These are phyloP conservation scores for Bryum argenteum DNA, from an alignment of 225 moss, liverwort and hornwort species.

Conservation along the genomic window DNA sequence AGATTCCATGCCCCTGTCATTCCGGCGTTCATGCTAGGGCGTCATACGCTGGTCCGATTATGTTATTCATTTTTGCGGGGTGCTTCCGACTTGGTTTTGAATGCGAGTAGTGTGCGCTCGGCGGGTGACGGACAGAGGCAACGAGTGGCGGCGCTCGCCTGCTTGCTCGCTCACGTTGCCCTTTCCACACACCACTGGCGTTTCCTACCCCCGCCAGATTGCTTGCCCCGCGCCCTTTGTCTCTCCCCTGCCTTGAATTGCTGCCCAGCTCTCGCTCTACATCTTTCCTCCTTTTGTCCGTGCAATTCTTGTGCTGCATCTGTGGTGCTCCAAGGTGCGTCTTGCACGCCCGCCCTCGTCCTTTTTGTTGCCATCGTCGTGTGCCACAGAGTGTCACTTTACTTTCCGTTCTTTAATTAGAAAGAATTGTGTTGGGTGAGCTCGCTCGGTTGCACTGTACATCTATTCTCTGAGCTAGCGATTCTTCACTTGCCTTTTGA, in stretches of 20 bases:
- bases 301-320: too few species aligned
- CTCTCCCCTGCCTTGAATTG: neutral
- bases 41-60: too few species aligned
- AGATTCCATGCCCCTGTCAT: neutral
- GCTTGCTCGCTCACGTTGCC: conserved; percentile 17
- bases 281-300: too few species aligned
- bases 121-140: neutral
- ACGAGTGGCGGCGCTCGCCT: conserved; percentile 37
- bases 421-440: neutral
- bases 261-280: too few species aligned
- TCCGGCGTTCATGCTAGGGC: rapidly evolving
- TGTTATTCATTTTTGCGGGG: too few species aligned
- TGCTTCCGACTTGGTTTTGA: conserved; percentile 1
- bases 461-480: neutral
- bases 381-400: neutral
- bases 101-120: neutral
- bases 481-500: neutral
- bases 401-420: neutral
- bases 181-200: conserved; percentile 24
- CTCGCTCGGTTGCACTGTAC: neutral
- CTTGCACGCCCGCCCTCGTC: neutral
- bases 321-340: neutral
- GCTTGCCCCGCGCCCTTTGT: neutral
- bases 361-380: too few species aligned
- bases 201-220: neutral